A percentile compares a stretch with the other conserved stretches of the same genome.
These are phyloP conservation scores for Nicotiana undulata DNA, from an alignment of 257 asterid species.

Conservation along the genomic window DNA sequence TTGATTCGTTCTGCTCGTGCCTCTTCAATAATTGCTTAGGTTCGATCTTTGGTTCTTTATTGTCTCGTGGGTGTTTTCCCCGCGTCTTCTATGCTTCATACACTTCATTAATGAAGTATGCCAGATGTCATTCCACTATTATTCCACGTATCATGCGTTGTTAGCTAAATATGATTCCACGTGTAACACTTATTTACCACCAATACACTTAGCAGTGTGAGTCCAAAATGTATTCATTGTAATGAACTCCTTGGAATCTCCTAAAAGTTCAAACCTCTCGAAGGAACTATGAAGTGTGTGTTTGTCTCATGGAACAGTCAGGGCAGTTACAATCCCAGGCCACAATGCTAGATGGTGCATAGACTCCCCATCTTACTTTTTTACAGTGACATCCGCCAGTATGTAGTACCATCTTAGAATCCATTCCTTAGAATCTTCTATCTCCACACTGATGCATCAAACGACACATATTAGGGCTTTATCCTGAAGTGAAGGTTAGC, in stretches of 20 bases:
- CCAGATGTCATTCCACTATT: no score
- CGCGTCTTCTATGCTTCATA: no score
- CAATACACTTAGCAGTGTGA: constrained; percentile 45
- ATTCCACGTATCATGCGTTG: no score
- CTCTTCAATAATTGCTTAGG: no score
- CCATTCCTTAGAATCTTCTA: constrained; percentile 3
- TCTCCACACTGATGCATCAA: background rate
- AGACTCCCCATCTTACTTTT: constrained; percentile 56
- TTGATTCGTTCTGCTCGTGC: no score
- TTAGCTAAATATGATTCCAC: no score
- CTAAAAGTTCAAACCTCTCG: constrained; percentile 51
- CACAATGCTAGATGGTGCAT: constrained; percentile 48
- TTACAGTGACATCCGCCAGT: constrained; percentile 88
- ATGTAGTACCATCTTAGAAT: constrained; percentile 37
- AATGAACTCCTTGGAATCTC: constrained; percentile 53
- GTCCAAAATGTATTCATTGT: constrained; percentile 79
- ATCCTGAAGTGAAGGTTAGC: background rate
- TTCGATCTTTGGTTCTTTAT: no score
- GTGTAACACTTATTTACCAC: no score
- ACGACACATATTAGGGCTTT: background rate
- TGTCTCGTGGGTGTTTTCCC: no score
- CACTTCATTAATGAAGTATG: no score
- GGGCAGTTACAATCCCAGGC: constrained; percentile 83
- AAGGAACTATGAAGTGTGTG: constrained; percentile 68
- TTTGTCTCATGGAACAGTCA: constrained; percentile 75